Evolutionary conservation across 2,329 filamentous ascomycete species (phyloP), one percentile per base, ranked within the genome.

Genomic region (Alternaria tenuissima): DNA sequence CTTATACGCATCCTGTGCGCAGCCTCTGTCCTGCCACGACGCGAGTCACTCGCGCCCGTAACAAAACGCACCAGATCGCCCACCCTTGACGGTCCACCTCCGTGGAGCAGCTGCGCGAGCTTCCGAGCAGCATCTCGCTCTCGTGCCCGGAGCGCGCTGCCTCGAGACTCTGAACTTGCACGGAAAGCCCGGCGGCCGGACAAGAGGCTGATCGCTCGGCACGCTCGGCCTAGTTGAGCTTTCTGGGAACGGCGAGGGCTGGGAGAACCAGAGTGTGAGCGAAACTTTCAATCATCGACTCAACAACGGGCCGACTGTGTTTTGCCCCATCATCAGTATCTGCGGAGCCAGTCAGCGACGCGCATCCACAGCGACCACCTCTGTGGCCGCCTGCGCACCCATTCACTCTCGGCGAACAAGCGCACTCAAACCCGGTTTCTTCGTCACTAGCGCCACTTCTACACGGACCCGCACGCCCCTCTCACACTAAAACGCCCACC

Each of bases 131-230:
- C 49, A 28, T 8, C 32, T 22, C 22, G 34, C 49, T 41, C 48
- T 52, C 22, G 38, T 52, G 39, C 38, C 49, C 47, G 52, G 39
- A 52, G 41, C 41, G 39, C 53, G 41, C 57, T 43, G 47, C 38
- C 26, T 47, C 34, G 32, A 34, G 22, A 43, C 61, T 59, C 60
- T 46, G 34, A 52, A 54, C 51, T 54, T 41, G 62, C 63, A 61
- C 71, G 66, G 68, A 72, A 71, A 71, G 67, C 61, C 66, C 72
- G 70, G 66, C 70, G 71, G 70, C 73, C 70, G 69, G 66, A 71
- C 73, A 52, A 71, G 58, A 74, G 69, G 71, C 67, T 74, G 72
- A 72, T 73, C 70, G 68, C 68, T 73, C 74, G 72, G 74, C 71
- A 70, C 62, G 59, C 74, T 76, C 75, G 73, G 75, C 74, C 69